These are phyloP conservation scores for Boletus speciosus DNA, from an alignment of 768 basidiomycete genomes.

Conservation along the genomic window DNA sequence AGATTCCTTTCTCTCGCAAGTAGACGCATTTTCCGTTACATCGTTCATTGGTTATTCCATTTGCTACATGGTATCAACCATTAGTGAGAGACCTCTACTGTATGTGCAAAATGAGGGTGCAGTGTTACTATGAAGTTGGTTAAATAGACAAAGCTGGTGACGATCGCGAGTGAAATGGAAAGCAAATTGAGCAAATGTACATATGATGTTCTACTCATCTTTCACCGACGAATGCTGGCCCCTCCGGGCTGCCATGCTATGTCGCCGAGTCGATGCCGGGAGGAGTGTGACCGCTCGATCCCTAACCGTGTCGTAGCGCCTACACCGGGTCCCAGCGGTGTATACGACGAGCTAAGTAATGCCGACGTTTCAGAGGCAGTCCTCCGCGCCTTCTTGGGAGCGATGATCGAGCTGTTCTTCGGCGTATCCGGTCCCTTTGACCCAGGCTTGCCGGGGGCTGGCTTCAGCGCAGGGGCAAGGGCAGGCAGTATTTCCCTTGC, in stretches of 20 bases:
- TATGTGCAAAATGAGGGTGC: conserved; percentile 33
- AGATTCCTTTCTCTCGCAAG: conserved; percentile 75
- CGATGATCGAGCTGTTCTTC: conserved; percentile 41
- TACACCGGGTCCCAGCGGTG: conserved; percentile 12
- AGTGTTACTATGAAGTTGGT: conserved; percentile 13
- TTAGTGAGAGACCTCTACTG: conserved; percentile 22
- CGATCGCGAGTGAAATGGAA: conserved; percentile 18
- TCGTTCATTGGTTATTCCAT: neutral
- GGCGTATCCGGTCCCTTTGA: conserved; percentile 36
- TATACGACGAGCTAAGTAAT: conserved; percentile 22
- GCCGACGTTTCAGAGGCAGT: conserved; percentile 67
- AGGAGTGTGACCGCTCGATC: conserved; percentile 36
- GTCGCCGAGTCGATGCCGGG: conserved; percentile 57
- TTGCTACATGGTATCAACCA: conserved; percentile 18
- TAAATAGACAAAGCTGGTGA: conserved; percentile 16
- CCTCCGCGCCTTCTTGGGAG: conserved; percentile 63
- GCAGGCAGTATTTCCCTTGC: conserved; percentile 83
- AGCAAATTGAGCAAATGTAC: conserved; percentile 8
- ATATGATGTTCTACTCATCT: neutral
- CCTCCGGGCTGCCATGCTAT: conserved; percentile 52
- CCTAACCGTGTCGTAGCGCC: conserved; percentile 28
- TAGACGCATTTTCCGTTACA: conserved; percentile 11
- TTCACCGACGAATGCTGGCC: conserved; percentile 17
- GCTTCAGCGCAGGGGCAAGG: conserved; percentile 67
- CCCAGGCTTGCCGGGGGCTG: conserved; percentile 35